Evolutionary conservation across 1,139 yeast genomes (phyloP).

Genomic region (Debaryomycetaceae sp.): DNA sequence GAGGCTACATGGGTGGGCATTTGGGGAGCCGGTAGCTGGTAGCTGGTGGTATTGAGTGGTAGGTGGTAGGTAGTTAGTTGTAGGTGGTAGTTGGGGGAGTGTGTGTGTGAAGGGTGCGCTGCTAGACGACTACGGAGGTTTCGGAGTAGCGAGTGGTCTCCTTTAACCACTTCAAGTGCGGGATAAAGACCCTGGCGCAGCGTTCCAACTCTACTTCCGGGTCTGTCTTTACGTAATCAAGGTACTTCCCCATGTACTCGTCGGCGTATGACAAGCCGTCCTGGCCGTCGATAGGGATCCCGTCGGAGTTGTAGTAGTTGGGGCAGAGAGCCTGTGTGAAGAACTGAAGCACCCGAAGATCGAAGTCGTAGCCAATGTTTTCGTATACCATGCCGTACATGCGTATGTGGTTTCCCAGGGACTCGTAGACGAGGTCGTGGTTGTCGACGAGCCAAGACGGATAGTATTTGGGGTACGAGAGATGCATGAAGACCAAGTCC

Average conservation of each 20-base stretch:
- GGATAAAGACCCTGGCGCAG: slow-evolving; percentile 36
- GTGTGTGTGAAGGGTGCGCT: too few species aligned
- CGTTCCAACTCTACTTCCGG: slow-evolving; percentile 22
- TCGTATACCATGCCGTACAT: slow-evolving; percentile 42
- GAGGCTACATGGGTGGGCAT: too few species aligned
- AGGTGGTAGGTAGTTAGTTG: too few species aligned
- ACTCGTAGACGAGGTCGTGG: slow-evolving; percentile 40
- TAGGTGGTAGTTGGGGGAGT: too few species aligned
- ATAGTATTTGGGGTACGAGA: slow-evolving; percentile 62
- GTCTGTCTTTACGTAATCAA: slow-evolving; percentile 24
- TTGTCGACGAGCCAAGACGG: slow-evolving; percentile 48
- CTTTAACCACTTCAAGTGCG: slow-evolving; percentile 38
- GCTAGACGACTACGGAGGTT: background rate
- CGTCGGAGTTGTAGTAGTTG: slow-evolving; percentile 29
- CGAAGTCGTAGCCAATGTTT: slow-evolving; percentile 52
- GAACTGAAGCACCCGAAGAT: slow-evolving; percentile 36
- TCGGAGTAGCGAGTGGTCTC: slow-evolving; percentile 21
- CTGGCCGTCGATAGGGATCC: slow-evolving; percentile 26
- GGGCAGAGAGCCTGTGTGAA: slow-evolving; percentile 40
- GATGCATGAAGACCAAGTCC: slow-evolving; percentile 45
- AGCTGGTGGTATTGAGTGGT: too few species aligned
- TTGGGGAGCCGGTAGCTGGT: too few species aligned
- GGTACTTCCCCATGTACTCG: slow-evolving; percentile 35
- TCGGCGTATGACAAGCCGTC: slow-evolving; percentile 12
- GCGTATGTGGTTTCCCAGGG: slow-evolving; percentile 38